Conservation (phyloP, 108 stramenopile genomes). For the Cyclotella choctawhatcheeana region DNA sequence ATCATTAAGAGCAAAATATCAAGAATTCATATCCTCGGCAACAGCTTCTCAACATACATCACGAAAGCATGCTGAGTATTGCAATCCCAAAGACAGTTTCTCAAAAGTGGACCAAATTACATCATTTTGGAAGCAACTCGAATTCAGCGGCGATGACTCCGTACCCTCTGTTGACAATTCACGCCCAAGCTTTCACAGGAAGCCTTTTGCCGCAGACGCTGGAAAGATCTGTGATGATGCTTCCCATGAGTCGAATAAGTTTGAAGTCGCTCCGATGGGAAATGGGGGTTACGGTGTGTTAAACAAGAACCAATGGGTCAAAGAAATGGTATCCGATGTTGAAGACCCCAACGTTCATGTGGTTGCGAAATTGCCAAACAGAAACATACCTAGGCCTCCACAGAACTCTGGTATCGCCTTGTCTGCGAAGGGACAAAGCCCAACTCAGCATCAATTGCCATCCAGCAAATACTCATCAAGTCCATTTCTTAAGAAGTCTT, state of each 20-base stretch:
- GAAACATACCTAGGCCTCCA: conserved; percentile 7
- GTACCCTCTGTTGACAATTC: not conserved
- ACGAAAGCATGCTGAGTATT: not conserved
- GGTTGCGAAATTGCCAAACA: conserved; percentile 9
- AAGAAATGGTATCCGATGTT: not conserved
- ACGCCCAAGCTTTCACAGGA: not conserved
- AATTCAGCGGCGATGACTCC: conserved; percentile 4
- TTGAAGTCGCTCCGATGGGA: conserved; percentile 17
- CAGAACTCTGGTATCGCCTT: not conserved
- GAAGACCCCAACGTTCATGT: conserved; percentile 5
- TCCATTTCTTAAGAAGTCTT: conserved; percentile 11
- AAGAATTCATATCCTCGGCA: conserved; percentile 3
- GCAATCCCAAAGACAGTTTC: not conserved
- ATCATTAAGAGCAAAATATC: conserved; percentile 2
- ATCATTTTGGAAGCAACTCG: conserved; percentile 21
- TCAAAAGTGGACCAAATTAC: conserved; percentile 1
- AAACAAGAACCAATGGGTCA: conserved; percentile 11
- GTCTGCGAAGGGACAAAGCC: no score
- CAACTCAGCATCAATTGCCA: no score
- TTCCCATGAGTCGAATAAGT: conserved; percentile 6
- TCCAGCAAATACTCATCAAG: conserved; percentile 12
- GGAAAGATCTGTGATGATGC: not conserved
- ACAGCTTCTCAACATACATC: not conserved
- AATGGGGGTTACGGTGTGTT: conserved; percentile 6
- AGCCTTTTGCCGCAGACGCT: not conserved